Base-by-base conservation (phyloP, 345 rosid species). In the Salix exigua region DNA sequence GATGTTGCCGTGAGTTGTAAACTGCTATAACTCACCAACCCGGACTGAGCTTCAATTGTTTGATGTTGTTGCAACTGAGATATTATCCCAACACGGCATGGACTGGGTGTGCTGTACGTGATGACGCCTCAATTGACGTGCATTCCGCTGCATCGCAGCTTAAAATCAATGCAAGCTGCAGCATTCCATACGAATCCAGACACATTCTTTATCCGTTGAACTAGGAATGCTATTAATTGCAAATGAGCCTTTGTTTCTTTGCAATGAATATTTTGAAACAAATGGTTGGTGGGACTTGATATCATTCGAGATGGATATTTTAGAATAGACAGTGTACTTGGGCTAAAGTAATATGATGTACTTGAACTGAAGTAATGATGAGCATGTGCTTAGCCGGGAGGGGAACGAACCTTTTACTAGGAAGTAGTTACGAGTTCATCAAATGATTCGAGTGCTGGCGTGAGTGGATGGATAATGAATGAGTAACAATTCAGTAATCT, bases 71-170 rank as follows among this genome's bases (percentile, higher is more conserved):
- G 86, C 8, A 78, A 50, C 48, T 72, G 88, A 58, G 69, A 62
- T 2, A 78, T 73, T 35, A 72, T 40, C 5, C 76, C 64, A 42
- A 65, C 83, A 75, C 81, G 72, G 19, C 81, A 44, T 79, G 79
- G n/a, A 74, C 81, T 0, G 78, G 83, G 69, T 76, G 80, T 66
- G 42, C n/a, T 12, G 75, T 61, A 4, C 84, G 66, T 38, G 55
- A 46, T 63, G 25, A 12, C 46, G 84, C 84, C 65, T 79, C 83
- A 10, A 44, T 31, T 0, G 73, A 71, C 78, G 78, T 75, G 75
- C 76, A 68, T 19, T 78, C 84, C 50, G 82, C 82, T 9, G 84
- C 84, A 8, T 75, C 80, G 2, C 17, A 65, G 37, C 76, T 31
- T 6, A 69, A 13, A 26, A 78, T 44, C 26, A 7, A 58, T 40